Evolutionary conservation across 441 rosid genomes (phyloP), one percentile per base, ranked within the genome.

Genomic region (Pelargonium australe): DNA sequence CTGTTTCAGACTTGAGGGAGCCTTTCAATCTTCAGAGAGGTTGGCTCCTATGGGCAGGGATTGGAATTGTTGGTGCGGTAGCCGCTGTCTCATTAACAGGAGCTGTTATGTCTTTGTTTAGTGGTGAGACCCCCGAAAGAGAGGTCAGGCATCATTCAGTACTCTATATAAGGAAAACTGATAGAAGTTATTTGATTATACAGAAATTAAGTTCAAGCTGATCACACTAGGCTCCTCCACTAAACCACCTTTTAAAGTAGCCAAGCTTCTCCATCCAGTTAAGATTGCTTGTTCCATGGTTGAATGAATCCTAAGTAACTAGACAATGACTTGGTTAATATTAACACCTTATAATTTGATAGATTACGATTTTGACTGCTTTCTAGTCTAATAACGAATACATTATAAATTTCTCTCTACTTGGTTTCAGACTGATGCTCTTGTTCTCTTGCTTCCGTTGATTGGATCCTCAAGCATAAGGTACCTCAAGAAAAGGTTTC

Each of bases 41-140:
- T 8, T 88, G 94, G 94, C 75, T 86, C 70, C 45, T 86, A 68
- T 86, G 91, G 94, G 91, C 88, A 20, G 85, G 75, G 65, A 67
- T 82, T 69, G 88, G 94, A 70, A 87, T 88, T 68, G 73, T 66
- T 53, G 81, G 79, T 67, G 94, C 89, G 49, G 45, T 86, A 28
- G 49, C 76, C 53, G 83, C 76, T 69, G 63, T 86, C 75, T 77
- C 80, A 28, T 76, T 80, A 72, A 75, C 80, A 3, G 88, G 91
- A 70, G 79, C 71, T 75, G 80, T 68, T 63, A 43, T 76, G 73
- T 85, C 94, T 63, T 40, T 80, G 31, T 82, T 84, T 64, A 76
- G 65, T 81, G 83, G 86, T 23, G 86, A 82, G 73, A 74, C 81
- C 65, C 80, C 86, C 1, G 80, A 86, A 73, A 82, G 93, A 85